phyloP scores from a whole-genome alignment of 2,329 filamentous ascomycete species.

The Acephala macrosclerotiorum region DNA sequence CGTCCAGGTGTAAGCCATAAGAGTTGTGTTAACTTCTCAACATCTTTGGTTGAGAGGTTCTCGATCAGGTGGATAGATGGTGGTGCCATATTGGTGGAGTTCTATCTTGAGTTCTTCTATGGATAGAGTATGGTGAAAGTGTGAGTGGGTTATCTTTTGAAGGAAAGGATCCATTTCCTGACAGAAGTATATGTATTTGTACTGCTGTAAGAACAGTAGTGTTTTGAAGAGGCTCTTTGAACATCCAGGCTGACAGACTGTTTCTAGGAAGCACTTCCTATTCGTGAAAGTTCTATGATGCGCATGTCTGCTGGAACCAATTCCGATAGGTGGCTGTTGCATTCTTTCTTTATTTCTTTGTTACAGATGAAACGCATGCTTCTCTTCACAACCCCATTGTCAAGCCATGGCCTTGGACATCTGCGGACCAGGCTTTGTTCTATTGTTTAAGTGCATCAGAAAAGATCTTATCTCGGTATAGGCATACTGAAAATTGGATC shows the following conservation, averaged over 20 bases:
- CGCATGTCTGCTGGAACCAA: neutral
- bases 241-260: neutral
- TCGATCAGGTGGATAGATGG: conserved; percentile 7
- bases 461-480: neutral
- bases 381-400: neutral
- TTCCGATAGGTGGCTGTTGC: neutral
- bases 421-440: neutral
- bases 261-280: neutral
- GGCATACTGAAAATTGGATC: neutral
- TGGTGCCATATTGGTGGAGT: conserved; percentile 1
- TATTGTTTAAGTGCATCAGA: neutral
- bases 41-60: conserved; percentile 7
- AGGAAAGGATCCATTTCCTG: neutral
- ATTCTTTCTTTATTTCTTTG: neutral
- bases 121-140: neutral
- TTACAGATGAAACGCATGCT: neutral
- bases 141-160: neutral
- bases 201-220: neutral
- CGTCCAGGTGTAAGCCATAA: conserved; percentile 14
- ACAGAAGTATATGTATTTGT: neutral
- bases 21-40: conserved; percentile 22
- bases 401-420: neutral
- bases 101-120: neutral
- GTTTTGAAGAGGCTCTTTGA: conserved; percentile 7
- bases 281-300: conserved; percentile 5